Conservation (phyloP, 208 protist species). For the Perkinsela sp. region DNA sequence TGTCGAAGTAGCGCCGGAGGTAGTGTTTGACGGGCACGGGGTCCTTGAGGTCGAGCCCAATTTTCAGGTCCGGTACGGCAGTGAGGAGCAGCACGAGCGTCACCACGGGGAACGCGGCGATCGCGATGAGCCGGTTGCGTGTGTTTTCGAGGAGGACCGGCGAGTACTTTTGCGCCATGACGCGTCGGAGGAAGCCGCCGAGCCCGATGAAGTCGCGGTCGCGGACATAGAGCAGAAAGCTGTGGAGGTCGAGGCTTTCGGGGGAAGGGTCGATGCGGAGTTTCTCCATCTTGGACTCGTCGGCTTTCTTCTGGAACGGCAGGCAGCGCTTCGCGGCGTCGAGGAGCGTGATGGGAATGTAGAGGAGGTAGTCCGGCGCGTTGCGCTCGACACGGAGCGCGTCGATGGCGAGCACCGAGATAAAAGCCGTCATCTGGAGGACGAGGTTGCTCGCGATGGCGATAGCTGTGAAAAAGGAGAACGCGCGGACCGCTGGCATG, state of each 20-base stretch:
- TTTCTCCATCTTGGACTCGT: neutral
- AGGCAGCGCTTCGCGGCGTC: neutral
- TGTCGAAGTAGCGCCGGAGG: slow-evolving; percentile 11
- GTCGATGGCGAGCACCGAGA: slow-evolving; percentile 11
- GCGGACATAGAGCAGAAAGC: neutral
- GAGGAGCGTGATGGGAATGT: neutral
- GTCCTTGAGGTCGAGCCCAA: slow-evolving; percentile 12
- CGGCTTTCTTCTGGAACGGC: neutral
- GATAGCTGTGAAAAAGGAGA: slow-evolving; percentile 13
- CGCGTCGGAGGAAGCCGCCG: neutral
- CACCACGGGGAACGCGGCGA: neutral
- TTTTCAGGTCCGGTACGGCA: slow-evolving; percentile 1
- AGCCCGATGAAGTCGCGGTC: neutral
- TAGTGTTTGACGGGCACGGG: slow-evolving; percentile 13
- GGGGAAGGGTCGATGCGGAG: neutral
- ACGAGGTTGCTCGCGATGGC: slow-evolving; percentile 15
- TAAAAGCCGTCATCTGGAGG: slow-evolving; percentile 15
- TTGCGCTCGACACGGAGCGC: neutral
- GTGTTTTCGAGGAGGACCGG: slow-evolving; percentile 3
- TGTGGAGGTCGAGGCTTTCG: neutral
- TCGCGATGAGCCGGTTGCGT: neutral
- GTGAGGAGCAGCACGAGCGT: slow-evolving; percentile 4
- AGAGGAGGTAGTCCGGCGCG: neutral
- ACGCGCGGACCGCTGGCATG: slow-evolving; percentile 22
- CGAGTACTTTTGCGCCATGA: neutral